Conservation (phyloP, 1,284 basidiomycete genomes). For the Trametes pubescens region DNA sequence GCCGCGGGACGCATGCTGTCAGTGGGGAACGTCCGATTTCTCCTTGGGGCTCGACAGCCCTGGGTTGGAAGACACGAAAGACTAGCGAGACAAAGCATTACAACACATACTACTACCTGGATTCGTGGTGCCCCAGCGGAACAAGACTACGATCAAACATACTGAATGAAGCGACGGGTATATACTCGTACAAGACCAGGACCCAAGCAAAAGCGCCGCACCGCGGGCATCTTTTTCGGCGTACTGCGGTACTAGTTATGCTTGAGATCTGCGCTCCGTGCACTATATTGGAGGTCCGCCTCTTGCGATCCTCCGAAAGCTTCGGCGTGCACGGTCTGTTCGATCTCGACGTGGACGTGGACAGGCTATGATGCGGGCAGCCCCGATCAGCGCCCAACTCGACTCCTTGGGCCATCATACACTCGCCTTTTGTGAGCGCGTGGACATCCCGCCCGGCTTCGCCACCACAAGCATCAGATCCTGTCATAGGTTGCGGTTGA, state of each 20-base stretch:
- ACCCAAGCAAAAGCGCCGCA: background rate
- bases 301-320: background rate
- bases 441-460: constrained; percentile 8
- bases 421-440: constrained; percentile 4
- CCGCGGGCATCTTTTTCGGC: background rate
- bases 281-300: background rate
- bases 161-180: too few relatives aligned
- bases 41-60: background rate
- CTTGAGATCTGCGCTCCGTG: background rate
- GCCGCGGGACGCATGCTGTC: background rate
- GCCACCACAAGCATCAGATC: background rate
- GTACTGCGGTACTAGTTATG: background rate
- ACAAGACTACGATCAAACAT: too few relatives aligned
- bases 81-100: too few relatives aligned
- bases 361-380: constrained; percentile 2
- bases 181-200: too few relatives aligned
- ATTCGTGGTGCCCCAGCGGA: too few relatives aligned
- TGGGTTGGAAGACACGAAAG: background rate
- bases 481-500: background rate
- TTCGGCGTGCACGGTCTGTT: constrained; percentile 23
- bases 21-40: background rate
- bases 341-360: constrained; percentile 22
- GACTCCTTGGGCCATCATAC: background rate
- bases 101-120: too few relatives aligned
- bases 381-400: background rate